These are phyloP conservation scores for Malus sieversii DNA, from an alignment of 306 rosid genomes.

Conservation along the genomic window DNA sequence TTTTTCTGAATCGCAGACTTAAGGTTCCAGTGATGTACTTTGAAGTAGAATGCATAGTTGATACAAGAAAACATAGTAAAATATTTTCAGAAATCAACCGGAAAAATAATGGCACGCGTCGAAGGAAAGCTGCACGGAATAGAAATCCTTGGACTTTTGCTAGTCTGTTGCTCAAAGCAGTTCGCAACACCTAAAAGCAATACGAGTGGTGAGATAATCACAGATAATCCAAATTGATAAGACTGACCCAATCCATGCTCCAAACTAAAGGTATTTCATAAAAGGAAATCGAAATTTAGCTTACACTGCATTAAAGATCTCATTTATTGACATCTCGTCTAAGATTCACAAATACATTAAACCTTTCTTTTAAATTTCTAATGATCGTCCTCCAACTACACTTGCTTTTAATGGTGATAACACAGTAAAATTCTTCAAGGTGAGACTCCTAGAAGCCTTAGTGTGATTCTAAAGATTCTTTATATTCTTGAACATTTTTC, in stretches of 20 bases:
- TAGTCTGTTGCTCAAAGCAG: conserved; percentile 95
- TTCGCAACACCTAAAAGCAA: conserved; percentile 69
- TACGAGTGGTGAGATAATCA: background rate
- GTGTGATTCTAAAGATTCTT: background rate
- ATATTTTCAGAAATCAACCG: conserved; percentile 85
- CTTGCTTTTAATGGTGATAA: background rate
- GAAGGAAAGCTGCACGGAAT: conserved; percentile 98
- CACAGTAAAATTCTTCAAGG: background rate
- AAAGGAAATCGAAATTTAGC: background rate
- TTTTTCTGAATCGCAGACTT: conserved; percentile 90
- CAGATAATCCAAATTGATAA: background rate
- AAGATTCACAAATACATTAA: background rate
- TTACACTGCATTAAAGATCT: background rate
- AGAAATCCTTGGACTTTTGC: conserved; percentile 99
- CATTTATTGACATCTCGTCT: background rate
- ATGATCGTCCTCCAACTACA: background rate
- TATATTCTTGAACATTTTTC: background rate
- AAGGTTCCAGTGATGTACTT: conserved; percentile 83
- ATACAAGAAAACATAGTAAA: conserved; percentile 77
- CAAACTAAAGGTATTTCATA: background rate
- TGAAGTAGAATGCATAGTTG: conserved; percentile 81
- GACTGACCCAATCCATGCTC: background rate
- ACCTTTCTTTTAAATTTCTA: background rate
- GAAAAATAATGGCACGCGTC: conserved; percentile 82
- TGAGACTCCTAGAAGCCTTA: background rate